Conservation (phyloP, 2,329 filamentous ascomycete genomes). For the Alternaria angustiovoidea region DNA sequence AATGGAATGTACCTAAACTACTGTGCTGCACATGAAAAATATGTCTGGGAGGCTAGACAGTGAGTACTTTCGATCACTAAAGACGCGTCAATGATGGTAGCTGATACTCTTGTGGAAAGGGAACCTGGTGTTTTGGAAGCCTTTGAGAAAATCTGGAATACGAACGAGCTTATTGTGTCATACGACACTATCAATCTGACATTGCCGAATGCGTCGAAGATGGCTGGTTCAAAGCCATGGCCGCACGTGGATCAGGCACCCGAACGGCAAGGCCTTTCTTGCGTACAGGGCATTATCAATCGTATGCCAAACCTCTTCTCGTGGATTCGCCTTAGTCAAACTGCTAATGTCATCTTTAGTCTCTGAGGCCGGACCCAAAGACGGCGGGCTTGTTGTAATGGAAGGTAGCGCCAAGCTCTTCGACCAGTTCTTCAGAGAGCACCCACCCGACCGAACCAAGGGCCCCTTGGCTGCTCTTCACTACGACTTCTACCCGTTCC, state of each 20-base stretch:
- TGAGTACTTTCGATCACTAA: neutral
- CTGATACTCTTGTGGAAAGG: neutral
- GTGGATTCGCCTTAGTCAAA: neutral
- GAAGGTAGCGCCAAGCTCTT: slow-evolving; percentile 53
- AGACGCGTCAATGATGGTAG: neutral
- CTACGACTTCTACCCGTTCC: slow-evolving; percentile 50
- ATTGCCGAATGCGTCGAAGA: slow-evolving; percentile 51
- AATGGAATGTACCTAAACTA: slow-evolving; percentile 53
- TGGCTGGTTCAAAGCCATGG: slow-evolving; percentile 47
- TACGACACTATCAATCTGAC: slow-evolving; percentile 54
- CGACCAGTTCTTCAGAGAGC: slow-evolving; percentile 16
- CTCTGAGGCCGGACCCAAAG: slow-evolving; percentile 49
- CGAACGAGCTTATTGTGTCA: slow-evolving; percentile 38
- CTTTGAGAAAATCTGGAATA: slow-evolving; percentile 56
- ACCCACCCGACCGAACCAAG: slow-evolving; percentile 25
- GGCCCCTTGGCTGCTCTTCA: slow-evolving; percentile 14
- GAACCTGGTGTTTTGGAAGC: slow-evolving; percentile 54
- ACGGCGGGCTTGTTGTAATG: slow-evolving; percentile 58
- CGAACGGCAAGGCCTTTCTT: slow-evolving; percentile 45
- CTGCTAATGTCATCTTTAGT: slow-evolving; percentile 2
- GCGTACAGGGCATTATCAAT: slow-evolving; percentile 58
- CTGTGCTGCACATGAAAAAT: slow-evolving; percentile 53
- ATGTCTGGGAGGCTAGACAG: slow-evolving; percentile 54
- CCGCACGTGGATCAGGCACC: slow-evolving; percentile 58
- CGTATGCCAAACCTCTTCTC: slow-evolving; percentile 40